These are phyloP conservation scores for Mantamonas sphyraenae DNA, from an alignment of 78 protist genomes.

Conservation along the genomic window DNA sequence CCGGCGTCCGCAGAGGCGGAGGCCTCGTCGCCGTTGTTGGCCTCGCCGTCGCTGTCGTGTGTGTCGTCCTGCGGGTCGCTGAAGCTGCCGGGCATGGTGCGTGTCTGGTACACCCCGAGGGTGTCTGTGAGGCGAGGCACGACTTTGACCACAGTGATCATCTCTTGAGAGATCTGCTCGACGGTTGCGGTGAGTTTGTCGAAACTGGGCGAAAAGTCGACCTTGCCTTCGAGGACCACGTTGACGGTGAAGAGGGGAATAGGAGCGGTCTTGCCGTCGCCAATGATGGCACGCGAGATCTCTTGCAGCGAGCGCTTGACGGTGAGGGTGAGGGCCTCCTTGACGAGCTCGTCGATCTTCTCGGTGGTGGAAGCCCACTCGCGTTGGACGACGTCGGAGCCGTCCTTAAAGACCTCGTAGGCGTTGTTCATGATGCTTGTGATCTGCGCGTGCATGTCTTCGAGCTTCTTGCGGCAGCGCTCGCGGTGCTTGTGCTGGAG, in stretches of 20 bases:
- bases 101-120: background rate
- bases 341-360: conserved; percentile 45
- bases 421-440: background rate
- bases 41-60: background rate
- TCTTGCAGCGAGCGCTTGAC: conserved; percentile 37
- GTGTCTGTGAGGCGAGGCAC: conserved; percentile 20
- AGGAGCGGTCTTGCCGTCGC: conserved; percentile 11
- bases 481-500: conserved; percentile 35
- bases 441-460: conserved; percentile 13
- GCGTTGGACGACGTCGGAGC: conserved; percentile 28
- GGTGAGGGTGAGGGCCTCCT: conserved; percentile 37
- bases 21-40: background rate
- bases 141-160: conserved; percentile 19
- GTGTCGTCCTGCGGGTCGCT: background rate
- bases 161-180: conserved; percentile 20
- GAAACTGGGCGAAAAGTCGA: conserved; percentile 39
- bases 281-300: conserved; percentile 5
- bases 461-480: conserved; percentile 5
- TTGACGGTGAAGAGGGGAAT: conserved; percentile 15
- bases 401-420: conserved; percentile 29
- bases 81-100: background rate
- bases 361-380: conserved; percentile 48
- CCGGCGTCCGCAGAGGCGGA: background rate
- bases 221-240: conserved; percentile 12
- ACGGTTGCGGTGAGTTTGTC: conserved; percentile 20